Evolutionary conservation across 495 filamentous ascomycete species (phyloP).

Genomic region (Elaphomyces granulatus): DNA sequence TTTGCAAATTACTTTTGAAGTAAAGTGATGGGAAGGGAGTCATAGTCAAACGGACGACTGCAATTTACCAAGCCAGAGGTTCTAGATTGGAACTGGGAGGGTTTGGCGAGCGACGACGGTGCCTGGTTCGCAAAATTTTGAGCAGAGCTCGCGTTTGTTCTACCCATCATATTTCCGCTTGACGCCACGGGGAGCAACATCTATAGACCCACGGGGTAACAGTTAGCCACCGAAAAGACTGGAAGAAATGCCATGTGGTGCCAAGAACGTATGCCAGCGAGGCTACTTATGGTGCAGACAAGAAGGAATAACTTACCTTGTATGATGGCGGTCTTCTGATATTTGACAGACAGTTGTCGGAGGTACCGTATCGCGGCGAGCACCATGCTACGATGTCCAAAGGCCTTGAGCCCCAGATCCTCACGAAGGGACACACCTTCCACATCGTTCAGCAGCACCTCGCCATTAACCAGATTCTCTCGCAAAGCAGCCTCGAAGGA

Average conservation of each 20-base stretch:
- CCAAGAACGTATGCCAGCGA: too few relatives aligned
- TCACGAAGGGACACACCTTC: slow-evolving; percentile 34
- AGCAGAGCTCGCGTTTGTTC: neutral
- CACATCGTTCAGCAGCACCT: slow-evolving; percentile 41
- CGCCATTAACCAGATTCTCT: slow-evolving; percentile 46
- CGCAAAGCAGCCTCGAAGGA: slow-evolving; percentile 39
- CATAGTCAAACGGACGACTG: neutral
- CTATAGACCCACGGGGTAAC: too few relatives aligned
- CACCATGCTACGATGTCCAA: slow-evolving; percentile 32
- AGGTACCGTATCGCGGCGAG: slow-evolving; percentile 32
- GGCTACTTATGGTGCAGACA: too few relatives aligned
- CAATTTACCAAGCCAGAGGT: neutral
- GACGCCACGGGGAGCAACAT: too few relatives aligned
- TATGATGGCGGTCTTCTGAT: too few relatives aligned
- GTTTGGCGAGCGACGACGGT: neutral
- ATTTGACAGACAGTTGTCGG: slow-evolving; percentile 25
- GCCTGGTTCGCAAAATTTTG: neutral
- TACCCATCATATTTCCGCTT: neutral
- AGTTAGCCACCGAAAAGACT: too few relatives aligned
- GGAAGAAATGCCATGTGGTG: too few relatives aligned
- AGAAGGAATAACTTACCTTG: too few relatives aligned
- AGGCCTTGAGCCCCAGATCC: slow-evolving; percentile 33
- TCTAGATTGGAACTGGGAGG: neutral
- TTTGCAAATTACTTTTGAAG: neutral
- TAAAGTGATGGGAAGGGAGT: neutral